Evolutionary conservation across 2,329 filamentous ascomycete species (phyloP).

Genomic region (Paradendryphiella salina): DNA sequence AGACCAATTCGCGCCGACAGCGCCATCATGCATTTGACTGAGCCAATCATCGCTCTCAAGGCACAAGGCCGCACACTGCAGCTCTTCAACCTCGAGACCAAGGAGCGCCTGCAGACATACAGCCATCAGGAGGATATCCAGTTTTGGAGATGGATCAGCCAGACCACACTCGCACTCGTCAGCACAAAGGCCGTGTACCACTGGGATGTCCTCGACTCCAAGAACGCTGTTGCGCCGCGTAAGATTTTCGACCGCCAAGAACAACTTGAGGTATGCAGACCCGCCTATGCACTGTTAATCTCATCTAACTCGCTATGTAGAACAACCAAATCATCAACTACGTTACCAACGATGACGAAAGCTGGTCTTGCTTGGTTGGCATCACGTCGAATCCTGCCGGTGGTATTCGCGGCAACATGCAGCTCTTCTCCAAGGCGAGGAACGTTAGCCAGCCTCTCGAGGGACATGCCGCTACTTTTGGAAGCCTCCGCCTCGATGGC

Average conservation of each 20-base stretch:
- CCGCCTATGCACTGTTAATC: constrained; percentile 11
- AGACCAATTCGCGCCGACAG: constrained; percentile 98
- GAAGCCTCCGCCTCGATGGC: constrained; percentile 83
- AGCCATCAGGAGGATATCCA: constrained; percentile 97
- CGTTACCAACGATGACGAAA: constrained; percentile 89
- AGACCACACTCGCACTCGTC: constrained; percentile 83
- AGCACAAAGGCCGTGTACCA: constrained; percentile 92
- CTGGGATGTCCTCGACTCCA: constrained; percentile 92
- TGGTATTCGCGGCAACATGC: constrained; percentile 93
- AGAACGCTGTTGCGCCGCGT: constrained; percentile 71
- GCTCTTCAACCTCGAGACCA: constrained; percentile 92
- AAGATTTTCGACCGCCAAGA: constrained; percentile 95
- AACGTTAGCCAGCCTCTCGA: constrained; percentile 98
- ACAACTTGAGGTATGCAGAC: constrained; percentile 73
- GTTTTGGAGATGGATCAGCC: constrained; percentile 99
- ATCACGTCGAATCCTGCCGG: constrained; percentile 93
- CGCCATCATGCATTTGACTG: constrained; percentile 98
- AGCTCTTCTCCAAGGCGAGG: constrained; percentile 93
- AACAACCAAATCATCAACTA: constrained; percentile 99
- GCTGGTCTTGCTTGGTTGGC: constrained; percentile 97
- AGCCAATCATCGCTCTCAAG: constrained; percentile 94
- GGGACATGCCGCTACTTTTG: constrained; percentile 94
- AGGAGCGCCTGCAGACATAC: constrained; percentile 94
- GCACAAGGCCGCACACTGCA: constrained; percentile 92
- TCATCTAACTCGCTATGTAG: constrained; percentile 50